phyloP scores from a whole-genome alignment of 1,284 basidiomycete genomes.

The Neotropicomus parvogracilis region DNA sequence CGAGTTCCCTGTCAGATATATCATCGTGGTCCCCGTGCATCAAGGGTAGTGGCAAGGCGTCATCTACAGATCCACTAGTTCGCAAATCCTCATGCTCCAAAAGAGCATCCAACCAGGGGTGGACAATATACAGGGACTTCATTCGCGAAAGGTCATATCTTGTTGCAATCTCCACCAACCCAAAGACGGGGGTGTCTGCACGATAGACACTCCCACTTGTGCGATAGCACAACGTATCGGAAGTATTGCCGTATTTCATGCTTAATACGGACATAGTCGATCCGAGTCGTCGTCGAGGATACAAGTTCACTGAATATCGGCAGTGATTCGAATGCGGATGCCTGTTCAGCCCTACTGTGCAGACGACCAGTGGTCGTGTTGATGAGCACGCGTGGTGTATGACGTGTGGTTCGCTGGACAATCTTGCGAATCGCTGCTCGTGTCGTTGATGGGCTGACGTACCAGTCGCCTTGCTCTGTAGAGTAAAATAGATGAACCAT shows the following conservation, averaged over 20 bases:
- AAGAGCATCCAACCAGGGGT: background rate
- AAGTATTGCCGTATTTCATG: background rate
- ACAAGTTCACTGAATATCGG: background rate
- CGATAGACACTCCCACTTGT: constrained; percentile 1
- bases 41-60: background rate
- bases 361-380: background rate
- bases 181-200: background rate
- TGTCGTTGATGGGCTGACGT: background rate
- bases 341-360: background rate
- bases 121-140: background rate
- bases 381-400: background rate
- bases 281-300: background rate
- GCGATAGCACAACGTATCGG: background rate
- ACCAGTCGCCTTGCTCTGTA: background rate
- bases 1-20: background rate
- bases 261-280: background rate
- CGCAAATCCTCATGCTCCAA: background rate
- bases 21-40: background rate
- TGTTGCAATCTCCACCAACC: background rate
- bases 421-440: background rate
- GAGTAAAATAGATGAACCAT: background rate
- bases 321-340: background rate
- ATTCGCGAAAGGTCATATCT: background rate
- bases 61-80: background rate
- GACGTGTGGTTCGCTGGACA: background rate